A percentile compares a stretch with the other conserved stretches of the same genome.
Evolutionary conservation across 768 basidiomycete genomes (phyloP).

Genomic region (Collybiopsis luxurians): DNA sequence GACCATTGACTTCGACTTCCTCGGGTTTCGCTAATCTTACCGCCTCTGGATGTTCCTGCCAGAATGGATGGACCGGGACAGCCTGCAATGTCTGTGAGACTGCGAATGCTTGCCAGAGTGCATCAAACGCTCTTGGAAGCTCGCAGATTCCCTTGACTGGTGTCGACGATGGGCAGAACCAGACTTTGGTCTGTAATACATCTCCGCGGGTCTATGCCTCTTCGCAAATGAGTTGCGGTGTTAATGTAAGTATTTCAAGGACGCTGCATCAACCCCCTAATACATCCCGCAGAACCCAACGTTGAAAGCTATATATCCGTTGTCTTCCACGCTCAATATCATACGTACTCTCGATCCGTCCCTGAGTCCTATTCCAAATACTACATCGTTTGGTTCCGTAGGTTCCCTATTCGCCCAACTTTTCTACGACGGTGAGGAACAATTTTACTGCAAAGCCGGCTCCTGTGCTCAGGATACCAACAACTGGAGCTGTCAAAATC

Average conservation of each 20-base stretch:
- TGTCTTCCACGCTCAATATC: slow-evolving; percentile 72
- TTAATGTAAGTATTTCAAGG: slow-evolving; percentile 52
- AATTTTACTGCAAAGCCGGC: slow-evolving; percentile 81
- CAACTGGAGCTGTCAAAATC: slow-evolving; percentile 69
- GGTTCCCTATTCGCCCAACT: slow-evolving; percentile 65
- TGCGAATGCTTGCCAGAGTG: slow-evolving; percentile 65
- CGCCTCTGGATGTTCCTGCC: slow-evolving; percentile 64
- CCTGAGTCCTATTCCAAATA: slow-evolving; percentile 65
- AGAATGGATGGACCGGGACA: slow-evolving; percentile 71
- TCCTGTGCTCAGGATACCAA: slow-evolving; percentile 62
- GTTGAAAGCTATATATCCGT: slow-evolving; percentile 71
- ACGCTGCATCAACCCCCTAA: not conserved
- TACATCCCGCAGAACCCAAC: slow-evolving; percentile 67
- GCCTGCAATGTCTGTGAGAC: slow-evolving; percentile 81
- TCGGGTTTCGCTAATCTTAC: slow-evolving; percentile 63
- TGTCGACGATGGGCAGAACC: slow-evolving; percentile 42
- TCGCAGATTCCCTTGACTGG: slow-evolving; percentile 9
- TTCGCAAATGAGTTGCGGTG: slow-evolving; percentile 82
- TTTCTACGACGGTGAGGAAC: slow-evolving; percentile 79
- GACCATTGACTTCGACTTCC: slow-evolving; percentile 45
- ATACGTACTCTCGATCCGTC: slow-evolving; percentile 69
- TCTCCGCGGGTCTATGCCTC: slow-evolving; percentile 70
- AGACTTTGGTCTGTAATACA: slow-evolving; percentile 73
- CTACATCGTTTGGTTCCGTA: slow-evolving; percentile 53
- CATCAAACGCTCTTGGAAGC: slow-evolving; percentile 33